Evolutionary conservation across 768 basidiomycete species (phyloP).

Genomic region (Cyclocybe cylindracea): DNA sequence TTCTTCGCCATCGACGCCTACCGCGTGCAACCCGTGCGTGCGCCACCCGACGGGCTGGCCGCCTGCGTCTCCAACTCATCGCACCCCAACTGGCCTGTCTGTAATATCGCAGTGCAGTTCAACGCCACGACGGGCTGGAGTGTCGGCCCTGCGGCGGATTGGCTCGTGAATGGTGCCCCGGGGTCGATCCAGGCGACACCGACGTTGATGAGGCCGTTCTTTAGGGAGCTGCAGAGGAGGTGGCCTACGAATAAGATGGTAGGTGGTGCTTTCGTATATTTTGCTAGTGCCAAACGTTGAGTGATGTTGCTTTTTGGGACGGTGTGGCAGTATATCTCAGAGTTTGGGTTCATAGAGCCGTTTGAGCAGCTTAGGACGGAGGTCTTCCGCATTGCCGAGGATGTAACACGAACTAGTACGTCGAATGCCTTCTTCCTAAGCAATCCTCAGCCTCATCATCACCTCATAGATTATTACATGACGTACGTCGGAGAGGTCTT

Average conservation of each 20-base stretch:
- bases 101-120: slow-evolving; percentile 39
- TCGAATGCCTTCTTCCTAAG: neutral
- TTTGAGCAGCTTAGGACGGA: slow-evolving; percentile 43
- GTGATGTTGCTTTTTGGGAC: too few species aligned
- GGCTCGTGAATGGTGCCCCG: slow-evolving; percentile 41
- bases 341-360: slow-evolving; percentile 54
- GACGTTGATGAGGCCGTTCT: slow-evolving; percentile 33
- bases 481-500: slow-evolving; percentile 52
- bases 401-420: slow-evolving; percentile 44
- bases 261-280: slow-evolving; percentile 3
- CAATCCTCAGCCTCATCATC: neutral
- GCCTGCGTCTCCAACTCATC: slow-evolving; percentile 43
- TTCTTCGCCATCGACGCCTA: slow-evolving; percentile 57
- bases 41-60: slow-evolving; percentile 44
- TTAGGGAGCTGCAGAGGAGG: slow-evolving; percentile 36
- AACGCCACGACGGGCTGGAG: slow-evolving; percentile 43
- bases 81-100: slow-evolving; percentile 54
- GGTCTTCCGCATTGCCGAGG: slow-evolving; percentile 45
- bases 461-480: slow-evolving; percentile 43
- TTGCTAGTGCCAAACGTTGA: too few species aligned
- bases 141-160: slow-evolving; percentile 35
- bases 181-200: slow-evolving; percentile 45
- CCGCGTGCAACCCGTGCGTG: slow-evolving; percentile 38
- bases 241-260: slow-evolving; percentile 52
- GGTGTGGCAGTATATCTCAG: slow-evolving; percentile 40